Evolutionary conservation across 495 filamentous ascomycete genomes (phyloP).

Genomic region (Neurospora sp.): DNA sequence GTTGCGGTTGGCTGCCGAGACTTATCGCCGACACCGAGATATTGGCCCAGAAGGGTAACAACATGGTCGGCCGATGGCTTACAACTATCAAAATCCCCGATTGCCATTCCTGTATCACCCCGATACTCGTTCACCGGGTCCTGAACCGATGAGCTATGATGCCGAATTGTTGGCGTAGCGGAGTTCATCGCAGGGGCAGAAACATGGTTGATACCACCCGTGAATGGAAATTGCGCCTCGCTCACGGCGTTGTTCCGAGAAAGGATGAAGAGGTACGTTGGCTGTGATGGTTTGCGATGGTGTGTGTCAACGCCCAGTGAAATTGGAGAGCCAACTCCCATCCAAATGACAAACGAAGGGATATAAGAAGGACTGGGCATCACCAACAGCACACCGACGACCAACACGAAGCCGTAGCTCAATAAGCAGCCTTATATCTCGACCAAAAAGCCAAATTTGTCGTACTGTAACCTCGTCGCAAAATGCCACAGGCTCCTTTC

Average conservation of each 20-base stretch:
- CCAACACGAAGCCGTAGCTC: background rate
- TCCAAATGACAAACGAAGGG: background rate
- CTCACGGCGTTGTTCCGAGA: background rate
- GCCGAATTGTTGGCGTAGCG: background rate
- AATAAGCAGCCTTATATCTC: background rate
- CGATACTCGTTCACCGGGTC: background rate
- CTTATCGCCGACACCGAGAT: background rate
- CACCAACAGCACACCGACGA: background rate
- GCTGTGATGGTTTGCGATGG: background rate
- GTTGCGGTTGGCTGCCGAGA: background rate
- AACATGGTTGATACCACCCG: background rate
- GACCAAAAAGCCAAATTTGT: background rate
- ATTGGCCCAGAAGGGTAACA: background rate
- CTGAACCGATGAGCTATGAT: background rate
- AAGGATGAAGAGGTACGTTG: background rate
- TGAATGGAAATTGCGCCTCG: background rate
- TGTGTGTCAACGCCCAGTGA: background rate
- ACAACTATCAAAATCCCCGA: background rate
- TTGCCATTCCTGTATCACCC: background rate
- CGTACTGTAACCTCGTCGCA: background rate
- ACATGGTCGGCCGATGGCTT: background rate
- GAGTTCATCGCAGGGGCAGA: background rate
- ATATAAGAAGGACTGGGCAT: background rate
- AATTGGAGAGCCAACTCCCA: background rate
- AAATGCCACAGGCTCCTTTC: background rate